Evolutionary conservation across 345 rosid genomes (phyloP), one percentile per base, ranked within the genome.

Genomic region (Capsella bursapastoris): DNA sequence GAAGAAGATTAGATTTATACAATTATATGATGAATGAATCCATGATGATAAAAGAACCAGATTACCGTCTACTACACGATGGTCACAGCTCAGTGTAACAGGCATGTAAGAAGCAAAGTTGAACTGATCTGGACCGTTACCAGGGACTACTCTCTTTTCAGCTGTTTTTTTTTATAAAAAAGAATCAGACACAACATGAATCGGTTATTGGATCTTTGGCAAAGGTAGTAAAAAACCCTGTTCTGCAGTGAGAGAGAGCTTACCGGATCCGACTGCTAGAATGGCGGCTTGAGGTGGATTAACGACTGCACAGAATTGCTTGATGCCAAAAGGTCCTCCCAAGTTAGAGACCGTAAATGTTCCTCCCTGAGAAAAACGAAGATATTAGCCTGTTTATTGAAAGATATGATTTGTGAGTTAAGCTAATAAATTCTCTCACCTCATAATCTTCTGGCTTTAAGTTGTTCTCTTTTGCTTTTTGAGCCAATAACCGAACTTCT

Each of bases 211-310:
- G 62, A 38, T 70, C 37, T 66, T 45, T 27, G 2, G 52, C 40
- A 52, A 22, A 71, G 15, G 55, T 31, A 43, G 31, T 32, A 44
- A 11, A 70, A 48, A 11, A 70, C 55, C 70, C 18, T 70, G 48
- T 72, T 65, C 66, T 22, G 38, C 48, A 18, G 48, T 38, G 66
- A 38, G 52, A 70, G 44, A 27, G 70, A 4, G 22, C 79, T 75
- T 86, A 95, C 98, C 94, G 34, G 98, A 86, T 45, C 99, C 99
- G 72, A 95, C 87, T 5, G 99, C 98, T 64, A 95, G 89, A 82
- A 95, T 95, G 77, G 93, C 98, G 7, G 99, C 79, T 76, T 95
- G 99, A 72, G 99, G 99, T 48, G 97, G 98, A 81, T 92, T 95
- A 47, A 95, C 80, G 34, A 95, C 92, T 65, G 96, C 99, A 77